phyloP scores from a whole-genome alignment of 2,329 filamentous ascomycete genomes.

The Domatiomyces catenatus region DNA sequence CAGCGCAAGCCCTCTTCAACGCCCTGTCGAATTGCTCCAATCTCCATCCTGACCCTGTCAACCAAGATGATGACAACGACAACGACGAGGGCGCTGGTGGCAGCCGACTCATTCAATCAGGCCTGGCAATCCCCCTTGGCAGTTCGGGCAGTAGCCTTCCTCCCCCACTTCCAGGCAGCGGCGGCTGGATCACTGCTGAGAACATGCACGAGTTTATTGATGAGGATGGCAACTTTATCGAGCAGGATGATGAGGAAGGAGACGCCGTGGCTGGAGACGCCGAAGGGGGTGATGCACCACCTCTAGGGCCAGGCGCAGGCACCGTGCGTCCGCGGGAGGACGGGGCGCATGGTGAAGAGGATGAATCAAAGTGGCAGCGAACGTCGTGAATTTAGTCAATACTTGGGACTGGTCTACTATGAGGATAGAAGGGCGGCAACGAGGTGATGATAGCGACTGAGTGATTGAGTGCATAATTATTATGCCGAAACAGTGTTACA shows the following conservation, averaged over 20 bases:
- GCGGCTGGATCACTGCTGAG: slow-evolving; percentile 60
- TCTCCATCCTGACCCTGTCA: slow-evolving; percentile 31
- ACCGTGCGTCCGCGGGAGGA: slow-evolving; percentile 25
- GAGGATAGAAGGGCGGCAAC: too few species aligned
- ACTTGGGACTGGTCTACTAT: too few species aligned
- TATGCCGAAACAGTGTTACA: too few species aligned
- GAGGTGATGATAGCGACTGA: slow-evolving; percentile 21
- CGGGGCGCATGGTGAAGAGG: slow-evolving; percentile 19
- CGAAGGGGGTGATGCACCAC: slow-evolving; percentile 43
- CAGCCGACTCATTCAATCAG: slow-evolving; percentile 23
- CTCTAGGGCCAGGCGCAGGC: slow-evolving; percentile 25
- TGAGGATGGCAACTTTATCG: slow-evolving; percentile 63
- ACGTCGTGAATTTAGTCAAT: slow-evolving; percentile 20
- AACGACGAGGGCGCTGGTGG: slow-evolving; percentile 19
- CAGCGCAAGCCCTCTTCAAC: slow-evolving; percentile 28
- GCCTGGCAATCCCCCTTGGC: slow-evolving; percentile 22
- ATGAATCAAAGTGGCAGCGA: slow-evolving; percentile 39
- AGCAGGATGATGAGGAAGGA: slow-evolving; percentile 36
- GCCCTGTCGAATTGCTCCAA: slow-evolving; percentile 35
- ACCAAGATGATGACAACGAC: slow-evolving; percentile 24
- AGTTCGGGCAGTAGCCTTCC: slow-evolving; percentile 26
- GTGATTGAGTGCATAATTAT: too few species aligned
- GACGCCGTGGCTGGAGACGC: slow-evolving; percentile 33
- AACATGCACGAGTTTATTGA: slow-evolving; percentile 78
- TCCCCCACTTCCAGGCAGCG: slow-evolving; percentile 33